Evolutionary conservation across 2,329 filamentous ascomycete species (phyloP).

Genomic region (Penicillium sp.): DNA sequence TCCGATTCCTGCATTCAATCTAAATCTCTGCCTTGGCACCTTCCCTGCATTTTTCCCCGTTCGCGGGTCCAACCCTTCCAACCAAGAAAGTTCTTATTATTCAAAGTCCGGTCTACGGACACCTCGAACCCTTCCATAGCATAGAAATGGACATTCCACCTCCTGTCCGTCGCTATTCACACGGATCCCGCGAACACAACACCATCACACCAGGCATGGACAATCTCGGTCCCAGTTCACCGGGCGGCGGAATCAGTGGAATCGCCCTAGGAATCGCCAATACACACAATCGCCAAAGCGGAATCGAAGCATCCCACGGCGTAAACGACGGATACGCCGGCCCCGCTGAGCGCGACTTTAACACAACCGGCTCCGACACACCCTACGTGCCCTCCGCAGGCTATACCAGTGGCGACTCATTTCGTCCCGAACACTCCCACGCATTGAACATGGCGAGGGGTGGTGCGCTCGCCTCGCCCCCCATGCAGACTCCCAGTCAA

Average conservation of each 20-base stretch:
- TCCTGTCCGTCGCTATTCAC: constrained; percentile 23
- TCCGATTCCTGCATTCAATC: neutral
- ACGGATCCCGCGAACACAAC: constrained; percentile 34
- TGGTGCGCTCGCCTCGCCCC: constrained; percentile 32
- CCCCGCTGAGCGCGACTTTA: constrained; percentile 36
- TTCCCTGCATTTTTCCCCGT: neutral
- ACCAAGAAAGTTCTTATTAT: neutral
- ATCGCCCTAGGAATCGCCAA: constrained; percentile 66
- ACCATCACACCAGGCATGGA: constrained; percentile 61
- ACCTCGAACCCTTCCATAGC: neutral
- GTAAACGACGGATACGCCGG: constrained; percentile 29
- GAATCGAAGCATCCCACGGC: constrained; percentile 58
- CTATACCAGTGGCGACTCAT: constrained; percentile 23
- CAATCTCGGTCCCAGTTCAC: constrained; percentile 62
- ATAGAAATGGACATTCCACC: constrained; percentile 11
- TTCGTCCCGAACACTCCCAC: constrained; percentile 39
- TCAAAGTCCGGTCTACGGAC: neutral
- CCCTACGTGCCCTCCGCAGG: constrained; percentile 33
- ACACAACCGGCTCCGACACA: constrained; percentile 37
- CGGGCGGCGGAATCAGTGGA: constrained; percentile 63
- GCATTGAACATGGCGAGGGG: constrained; percentile 39
- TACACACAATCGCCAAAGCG: constrained; percentile 62
- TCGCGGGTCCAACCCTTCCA: neutral
- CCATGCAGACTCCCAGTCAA: constrained; percentile 32
- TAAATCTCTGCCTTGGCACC: neutral